Evolutionary conservation across 768 basidiomycete genomes (phyloP), one percentile per base, ranked within the genome.

Genomic region (Solioccasus polychromus): DNA sequence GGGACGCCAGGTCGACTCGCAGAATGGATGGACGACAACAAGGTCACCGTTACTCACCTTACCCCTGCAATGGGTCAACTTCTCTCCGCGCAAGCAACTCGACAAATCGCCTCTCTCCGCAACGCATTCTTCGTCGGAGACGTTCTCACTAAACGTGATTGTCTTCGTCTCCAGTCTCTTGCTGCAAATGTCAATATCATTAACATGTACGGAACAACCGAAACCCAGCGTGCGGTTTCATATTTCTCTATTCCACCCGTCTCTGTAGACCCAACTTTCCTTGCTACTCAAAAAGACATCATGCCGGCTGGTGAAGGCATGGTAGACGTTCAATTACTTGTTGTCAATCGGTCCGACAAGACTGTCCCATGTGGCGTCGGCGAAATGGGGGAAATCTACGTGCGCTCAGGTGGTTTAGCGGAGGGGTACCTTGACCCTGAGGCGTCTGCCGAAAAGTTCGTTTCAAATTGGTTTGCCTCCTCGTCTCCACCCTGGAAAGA

Each of bases 141-240:
- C 62, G 83, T 98, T 34, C 82, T 99, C 44, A 98, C 96, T 50
- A 99, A 98, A 68, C 88, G 96, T 35, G 96, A 99, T 66, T 98
- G 95, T 59, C 80, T 88, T 32, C 88, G 96, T 28, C 77, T 99
- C 3, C 96, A 99, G 64, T 77, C 88, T 2, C 83, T 99, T 38
- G 96, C 95, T 2, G 72, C 82, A 11, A 96, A 98, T 57, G 92
- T 94, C 12, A 75, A 83, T 26, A 97, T 99, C 62, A 85, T 98
- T 68, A 99, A 99, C 75, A 99, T 99, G 96, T 99, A 97, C 66
- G 96, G 96, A 14, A 98, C 96, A 7, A 99, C 96, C 18, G 96
- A 99, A 69, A 98, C 96, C 8, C 96, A 99, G 65, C 89, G 96
- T 42, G 96, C 96, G 2, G 96, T 99, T 9, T 97, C 94, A 18